Evolutionary conservation across 495 filamentous ascomycete genomes (phyloP), one percentile per base, ranked within the genome.

Genomic region (Clavariopsis aquatica): DNA sequence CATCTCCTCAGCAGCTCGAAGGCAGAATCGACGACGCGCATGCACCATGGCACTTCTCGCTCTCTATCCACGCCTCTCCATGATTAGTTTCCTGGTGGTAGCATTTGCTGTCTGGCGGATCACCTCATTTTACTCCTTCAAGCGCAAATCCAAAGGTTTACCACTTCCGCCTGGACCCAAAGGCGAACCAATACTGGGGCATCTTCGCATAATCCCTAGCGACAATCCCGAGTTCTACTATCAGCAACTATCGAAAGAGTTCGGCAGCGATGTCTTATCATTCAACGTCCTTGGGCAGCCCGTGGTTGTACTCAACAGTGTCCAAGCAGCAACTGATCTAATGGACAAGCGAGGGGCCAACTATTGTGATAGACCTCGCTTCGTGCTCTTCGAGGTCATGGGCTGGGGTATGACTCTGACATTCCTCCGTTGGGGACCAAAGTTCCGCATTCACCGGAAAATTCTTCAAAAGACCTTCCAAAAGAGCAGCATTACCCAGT

Each of bases 331-430:
- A 17, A 73, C 72, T 20, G 78, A 78, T 26, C 65, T 81, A n/a
- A 74, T 81, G 1, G 78, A 79, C 24, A 76, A 74, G 45, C 73
- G 77, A 2, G 79, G 79, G 0, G 73, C 74, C 15, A 78, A 76
- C 58, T 80, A 81, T 38, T 71, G 74, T 8, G 79, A 81, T 64
- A 70, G 79, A 13, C 79, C 79, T 0, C 72, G 74, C 31, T 81
- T 81, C 60, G 76, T 83, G 47, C 72, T 82, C 54, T 81, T 81
- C 55, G 81, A 82, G 53, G 57, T 49, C 27, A 53, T 62, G 49
- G 59, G 59, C 10, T 62, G 59, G 59, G 28, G 47, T 17, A 45
- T 53, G 36, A 62, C 59, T 13, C 49, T 83, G 43, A 82, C 81
- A 19, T 53, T 53, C 20, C 80, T 81, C 65, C 76, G 72, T 41